A percentile compares a stretch with the other conserved stretches of the same genome.
These are phyloP conservation scores for Esteya vermicola DNA, from an alignment of 2,329 filamentous ascomycete genomes.

Conservation along the genomic window DNA sequence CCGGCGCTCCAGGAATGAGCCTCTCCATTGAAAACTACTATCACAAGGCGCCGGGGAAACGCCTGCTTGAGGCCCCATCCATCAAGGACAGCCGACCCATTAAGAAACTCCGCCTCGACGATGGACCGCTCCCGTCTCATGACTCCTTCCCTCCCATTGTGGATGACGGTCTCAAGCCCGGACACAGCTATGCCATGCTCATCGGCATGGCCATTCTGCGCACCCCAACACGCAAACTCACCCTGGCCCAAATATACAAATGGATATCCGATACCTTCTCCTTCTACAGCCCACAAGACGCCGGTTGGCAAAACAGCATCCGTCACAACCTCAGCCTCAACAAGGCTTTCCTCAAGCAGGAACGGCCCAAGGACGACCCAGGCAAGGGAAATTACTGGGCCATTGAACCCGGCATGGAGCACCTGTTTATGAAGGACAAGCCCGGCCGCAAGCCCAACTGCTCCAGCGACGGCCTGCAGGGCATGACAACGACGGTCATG, in stretches of 20 bases:
- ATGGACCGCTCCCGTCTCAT: conserved; percentile 47
- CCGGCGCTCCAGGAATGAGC: conserved; percentile 30
- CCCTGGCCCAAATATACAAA: conserved; percentile 92
- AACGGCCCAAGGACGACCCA: conserved; percentile 90
- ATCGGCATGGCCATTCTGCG: conserved; percentile 96
- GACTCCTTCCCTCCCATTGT: conserved; percentile 68
- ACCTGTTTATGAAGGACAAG: conserved; percentile 82
- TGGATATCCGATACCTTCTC: conserved; percentile 95
- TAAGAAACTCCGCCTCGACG: conserved; percentile 56
- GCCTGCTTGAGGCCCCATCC: conserved; percentile 59
- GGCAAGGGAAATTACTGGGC: conserved; percentile 98
- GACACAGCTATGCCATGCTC: conserved; percentile 84
- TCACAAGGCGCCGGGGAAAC: conserved; percentile 39
- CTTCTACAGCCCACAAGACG: conserved; percentile 73
- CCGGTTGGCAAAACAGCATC: conserved; percentile 98
- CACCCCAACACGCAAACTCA: conserved; percentile 69
- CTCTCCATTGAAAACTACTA: conserved; percentile 38
- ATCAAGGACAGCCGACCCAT: conserved; percentile 51
- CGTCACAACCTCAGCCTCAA: conserved; percentile 94
- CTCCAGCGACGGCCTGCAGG: conserved; percentile 41
- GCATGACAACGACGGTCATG: conserved; percentile 38
- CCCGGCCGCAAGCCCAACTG: conserved; percentile 43
- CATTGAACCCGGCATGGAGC: conserved; percentile 80
- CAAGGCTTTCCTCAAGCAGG: conserved; percentile 92
- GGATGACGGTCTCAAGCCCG: conserved; percentile 80